Evolutionary conservation across 345 rosid species (phyloP).

Genomic region (Salix purpurea): DNA sequence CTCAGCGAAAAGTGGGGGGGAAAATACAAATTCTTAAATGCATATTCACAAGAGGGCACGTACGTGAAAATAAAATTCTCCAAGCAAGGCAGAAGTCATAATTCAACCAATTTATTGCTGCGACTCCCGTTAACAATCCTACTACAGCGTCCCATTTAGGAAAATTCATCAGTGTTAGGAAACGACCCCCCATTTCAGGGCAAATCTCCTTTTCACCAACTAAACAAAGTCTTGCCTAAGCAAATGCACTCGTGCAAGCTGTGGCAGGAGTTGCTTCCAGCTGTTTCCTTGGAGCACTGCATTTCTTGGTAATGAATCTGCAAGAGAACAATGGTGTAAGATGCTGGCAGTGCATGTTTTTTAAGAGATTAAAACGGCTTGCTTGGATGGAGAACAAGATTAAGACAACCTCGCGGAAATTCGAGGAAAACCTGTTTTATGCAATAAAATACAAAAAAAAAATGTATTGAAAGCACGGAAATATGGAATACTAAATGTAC

Average conservation of each 20-base stretch:
- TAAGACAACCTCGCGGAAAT: background rate
- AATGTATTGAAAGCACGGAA: background rate
- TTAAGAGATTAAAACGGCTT: background rate
- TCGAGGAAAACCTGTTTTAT: background rate
- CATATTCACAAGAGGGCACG: background rate
- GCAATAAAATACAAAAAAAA: background rate
- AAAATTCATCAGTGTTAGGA: background rate
- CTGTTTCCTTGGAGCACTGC: conserved; percentile 54
- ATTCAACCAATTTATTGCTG: conserved; percentile 14
- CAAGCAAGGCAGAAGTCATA: background rate
- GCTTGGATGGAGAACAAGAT: background rate
- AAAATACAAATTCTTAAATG: background rate
- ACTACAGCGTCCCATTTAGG: background rate
- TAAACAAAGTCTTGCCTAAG: conserved; percentile 21
- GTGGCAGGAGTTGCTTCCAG: conserved; percentile 67
- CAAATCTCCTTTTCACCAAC: background rate
- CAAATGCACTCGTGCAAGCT: conserved; percentile 63
- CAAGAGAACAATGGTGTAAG: background rate
- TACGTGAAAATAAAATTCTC: background rate
- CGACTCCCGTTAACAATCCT: background rate
- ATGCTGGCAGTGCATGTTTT: background rate
- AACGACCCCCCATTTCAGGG: background rate
- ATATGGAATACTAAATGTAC: background rate
- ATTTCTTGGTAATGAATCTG: conserved; percentile 87
- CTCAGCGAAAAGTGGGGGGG: background rate